Evolutionary conservation across 148 eudicot species (phyloP), one percentile per base, ranked within the genome.

Genomic region (Dianthus caryophyllus): DNA sequence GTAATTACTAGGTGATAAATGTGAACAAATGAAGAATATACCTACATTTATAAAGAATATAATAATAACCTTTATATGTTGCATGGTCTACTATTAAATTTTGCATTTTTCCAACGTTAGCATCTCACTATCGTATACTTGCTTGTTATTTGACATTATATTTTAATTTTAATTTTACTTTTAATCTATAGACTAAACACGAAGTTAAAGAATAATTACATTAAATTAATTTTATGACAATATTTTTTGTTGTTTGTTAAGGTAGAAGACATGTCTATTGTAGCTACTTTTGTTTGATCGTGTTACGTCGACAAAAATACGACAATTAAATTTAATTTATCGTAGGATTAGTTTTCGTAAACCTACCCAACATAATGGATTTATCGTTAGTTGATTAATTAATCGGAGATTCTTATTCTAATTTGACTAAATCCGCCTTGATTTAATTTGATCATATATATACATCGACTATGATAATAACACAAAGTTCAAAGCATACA

Each of bases 311-410:
- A 18, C 21, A 0, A 24, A 43, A 63, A 44, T 52, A 14, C 5
- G 25, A 44, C 44, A 14, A 20, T 43, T 58, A 24, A 33, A 33
- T 33, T 33, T 33, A 33, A 33, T 33, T n/a, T 33, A 7, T 43
- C 66, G 14, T 46, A 21, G 21, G 66, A 63, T 43, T 63, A 63
- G 52, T 44, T 63, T 46, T 22, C 65, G 22, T 63, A 63, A 63
- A 63, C 66, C 66, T 63, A 63, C 66, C 66, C 31, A 63, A 43
- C 33, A 46, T 63, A 25, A 22, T 63, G 52, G 53, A 63, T 63
- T 43, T 63, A 63, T 63, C 25, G 36, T 38, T 61, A 39, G 0
- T 39, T 38, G n/a, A 61, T 61, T 61, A 61, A 41, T 38, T 39
- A 44, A 44, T 6, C 4, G 1, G 9, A 63, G 51, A 63, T 63